Evolutionary conservation across 768 basidiomycete species (phyloP), one percentile per base, ranked within the genome.

Genomic region (Collybia mongolica): DNA sequence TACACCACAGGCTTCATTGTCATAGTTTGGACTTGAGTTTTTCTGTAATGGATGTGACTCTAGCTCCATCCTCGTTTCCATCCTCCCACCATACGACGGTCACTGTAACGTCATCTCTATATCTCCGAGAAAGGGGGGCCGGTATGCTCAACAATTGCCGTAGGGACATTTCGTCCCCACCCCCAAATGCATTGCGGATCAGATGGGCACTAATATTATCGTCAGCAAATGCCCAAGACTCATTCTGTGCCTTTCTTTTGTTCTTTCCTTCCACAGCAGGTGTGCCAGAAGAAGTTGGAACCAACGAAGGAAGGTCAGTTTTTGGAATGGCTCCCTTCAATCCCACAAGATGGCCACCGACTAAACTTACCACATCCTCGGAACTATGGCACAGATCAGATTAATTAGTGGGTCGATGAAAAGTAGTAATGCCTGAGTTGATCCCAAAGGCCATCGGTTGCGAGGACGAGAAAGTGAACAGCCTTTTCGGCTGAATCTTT

Each of bases 131-230:
- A 55, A 81, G 68, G 14, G 90, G 90, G 5, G 88, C 74, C n/a
- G 92, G 90, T 39, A 95, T 93, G 65, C 90, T 93, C 60, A 93
- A 69, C 48, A 82, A 53, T 62, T 71, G 75, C 44, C 83, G 76
- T 51, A 95, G 73, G 44, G 68, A 66, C 41, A 50, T 61, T 47
- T 79, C 73, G 60, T 94, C 80, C 2, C 81, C 88, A 24, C 93
- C 92, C n/a, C 91, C 91, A 52, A 94, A 83, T n/a, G 93, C 90
- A 61, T 96, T 96, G 54, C 93, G 77, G 50, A 95, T 91, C 15
- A 96, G 71, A 66, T 95, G 93, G 35, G 88, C 82, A 53, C 86
- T 79, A 48, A 90, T 61, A 58, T 93, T 89, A 15, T 84, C 83
- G 60, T 94, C 90, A 42, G 75, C 79, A 57, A 95, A 96, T 6